Conservation (phyloP, 1,284 basidiomycete genomes). For the Mixia osmundae region DNA sequence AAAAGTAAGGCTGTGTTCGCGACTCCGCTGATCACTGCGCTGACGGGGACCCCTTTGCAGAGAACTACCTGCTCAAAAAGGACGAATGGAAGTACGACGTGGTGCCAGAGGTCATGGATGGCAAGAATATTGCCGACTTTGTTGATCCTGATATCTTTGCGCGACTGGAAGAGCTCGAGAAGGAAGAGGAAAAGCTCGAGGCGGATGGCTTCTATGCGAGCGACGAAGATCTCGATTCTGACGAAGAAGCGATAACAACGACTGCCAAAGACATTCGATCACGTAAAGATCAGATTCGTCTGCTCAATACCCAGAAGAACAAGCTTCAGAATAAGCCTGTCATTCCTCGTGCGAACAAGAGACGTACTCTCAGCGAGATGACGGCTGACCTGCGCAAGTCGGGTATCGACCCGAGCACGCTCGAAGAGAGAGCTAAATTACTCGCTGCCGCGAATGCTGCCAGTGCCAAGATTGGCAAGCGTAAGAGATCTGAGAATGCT, state of each 20-base stretch:
- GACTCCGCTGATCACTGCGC: constrained; percentile 4
- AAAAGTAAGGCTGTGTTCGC: constrained; percentile 36
- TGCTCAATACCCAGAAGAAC: constrained; percentile 44
- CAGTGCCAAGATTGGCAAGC: constrained; percentile 40
- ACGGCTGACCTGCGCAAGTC: constrained; percentile 55
- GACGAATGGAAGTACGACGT: constrained; percentile 89
- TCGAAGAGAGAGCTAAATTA: constrained; percentile 65
- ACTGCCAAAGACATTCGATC: constrained; percentile 39
- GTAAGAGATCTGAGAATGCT: constrained; percentile 26
- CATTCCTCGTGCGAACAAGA: constrained; percentile 56
- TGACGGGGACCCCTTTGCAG: constrained; percentile 29
- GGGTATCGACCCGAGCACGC: constrained; percentile 66
- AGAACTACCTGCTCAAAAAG: constrained; percentile 71
- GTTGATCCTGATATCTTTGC: constrained; percentile 96
- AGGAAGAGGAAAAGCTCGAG: constrained; percentile 81
- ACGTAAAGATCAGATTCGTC: constrained; percentile 40
- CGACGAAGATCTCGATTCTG: constrained; percentile 56
- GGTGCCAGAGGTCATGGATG: constrained; percentile 89
- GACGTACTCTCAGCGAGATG: constrained; percentile 69
- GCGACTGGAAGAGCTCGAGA: constrained; percentile 87
- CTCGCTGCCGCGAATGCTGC: constrained; percentile 48
- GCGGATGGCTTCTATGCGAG: constrained; percentile 89
- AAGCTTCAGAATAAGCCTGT: constrained; percentile 61
- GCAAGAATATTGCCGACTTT: constrained; percentile 98
- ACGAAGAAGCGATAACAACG: constrained; percentile 59